Evolutionary conservation across 805 yeast species (phyloP), one percentile per base, ranked within the genome.

Genomic region (Teunomyces tritomae): DNA sequence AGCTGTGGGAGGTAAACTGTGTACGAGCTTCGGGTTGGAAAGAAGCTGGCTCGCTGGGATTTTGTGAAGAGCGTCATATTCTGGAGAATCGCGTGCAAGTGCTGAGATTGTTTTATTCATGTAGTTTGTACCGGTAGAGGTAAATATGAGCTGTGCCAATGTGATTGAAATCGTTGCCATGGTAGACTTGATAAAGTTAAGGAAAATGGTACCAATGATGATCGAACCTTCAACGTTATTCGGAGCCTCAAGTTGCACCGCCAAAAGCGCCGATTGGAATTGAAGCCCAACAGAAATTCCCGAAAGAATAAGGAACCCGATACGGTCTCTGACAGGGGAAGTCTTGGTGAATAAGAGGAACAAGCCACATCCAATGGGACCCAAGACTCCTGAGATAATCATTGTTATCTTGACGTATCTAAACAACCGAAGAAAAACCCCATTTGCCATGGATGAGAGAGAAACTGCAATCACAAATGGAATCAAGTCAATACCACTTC

Each of bases 211-310:
- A 8, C 62, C 61, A 44, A 64, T 46, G 44, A 71, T 71, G 53
- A 70, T 56, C 5, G 72, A 62, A 1, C 75, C 74, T 2, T 65
- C 66, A 17, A 69, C 51, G 44, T 64, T 51, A 5, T 59, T 61
- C 0, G 76, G 75, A 1, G 75, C 72, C 44, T 57, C 56, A 42
- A 71, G 47, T 48, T 71, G 76, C 8, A 70, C 65, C 8, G 71
- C 57, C n/a, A 71, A 50, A 24, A 70, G 46, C 0, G 71, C 54
- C 48, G 67, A 57, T 49, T 70, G 76, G 51, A 70, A 70, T 49
- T 60, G 70, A 36, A 69, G 50, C 0, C 76, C 75, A 17, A 64
- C 59, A 0, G 74, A 55, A 13, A 71, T 54, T 32, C 75, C 76
- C 11, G 55, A 50, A 13, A 65, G 54, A 7, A 71, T 64, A 10